Evolutionary conservation across 2,329 filamentous ascomycete species (phyloP), one percentile per base, ranked within the genome.

Genomic region (Claviceps quebecensis): DNA sequence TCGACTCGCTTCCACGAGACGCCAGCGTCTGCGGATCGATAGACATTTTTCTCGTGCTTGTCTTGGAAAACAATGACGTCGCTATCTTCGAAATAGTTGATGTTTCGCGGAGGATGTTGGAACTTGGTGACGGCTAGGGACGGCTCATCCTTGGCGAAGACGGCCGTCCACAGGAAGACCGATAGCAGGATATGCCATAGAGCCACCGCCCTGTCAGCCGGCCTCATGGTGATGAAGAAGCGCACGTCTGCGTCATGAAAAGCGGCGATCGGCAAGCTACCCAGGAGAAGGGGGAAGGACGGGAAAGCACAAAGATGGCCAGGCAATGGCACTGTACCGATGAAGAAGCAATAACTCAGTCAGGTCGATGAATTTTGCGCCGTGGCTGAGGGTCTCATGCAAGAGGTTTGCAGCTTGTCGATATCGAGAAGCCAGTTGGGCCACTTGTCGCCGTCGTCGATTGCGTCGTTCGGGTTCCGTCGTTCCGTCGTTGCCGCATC

Each of bases 21-120:
- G 57, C 93, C 94, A 40, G 86, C 89, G 69, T 97, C 81, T 46
- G 75, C 74, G 45, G 91, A 95, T 54, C 87, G 83, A 67, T 83
- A 89, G 49, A 95, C 74, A 55, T 80, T 80, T 54, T 76, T 74
- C 41, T 76, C 75, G 14, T 74, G 66, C 48, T 72, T 62, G 64
- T 95, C 86, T 60, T 84, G 81, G 63, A 88, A 82, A 45, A 97
- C 69, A 53, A 95, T 74, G 49, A 85, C 79, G 65, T 95, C 84
- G 57, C 87, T 90, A 65, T 91, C 87, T 62, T 93, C 84, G 63
- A 98, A 97, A 69, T 95, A 98, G 69, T 86, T 85, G 57, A 96
- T 72, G 63, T 82, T 81, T 50, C 70, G 64, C 1, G 88, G 86
- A 50, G 74, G 68, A 60, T 81, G 73, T 45, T 84, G 72, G 69